Evolutionary conservation across 2,329 filamentous ascomycete genomes (phyloP).

Genomic region (Pleurostoma richardsiae): DNA sequence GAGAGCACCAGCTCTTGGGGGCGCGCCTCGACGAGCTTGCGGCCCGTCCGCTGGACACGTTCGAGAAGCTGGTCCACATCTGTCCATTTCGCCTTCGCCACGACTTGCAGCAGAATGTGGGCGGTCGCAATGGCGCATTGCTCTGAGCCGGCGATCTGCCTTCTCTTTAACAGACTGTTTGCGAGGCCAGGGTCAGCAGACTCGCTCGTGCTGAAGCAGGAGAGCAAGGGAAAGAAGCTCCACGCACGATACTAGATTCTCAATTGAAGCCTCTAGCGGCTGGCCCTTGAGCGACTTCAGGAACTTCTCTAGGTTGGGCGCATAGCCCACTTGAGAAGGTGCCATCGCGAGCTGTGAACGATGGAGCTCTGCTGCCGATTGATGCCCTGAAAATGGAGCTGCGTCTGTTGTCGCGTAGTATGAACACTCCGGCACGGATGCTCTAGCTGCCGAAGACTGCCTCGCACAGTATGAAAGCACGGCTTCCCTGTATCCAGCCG

Average conservation of each 20-base stretch:
- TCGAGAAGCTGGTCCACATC: slow-evolving; percentile 75
- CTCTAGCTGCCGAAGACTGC: too few species aligned
- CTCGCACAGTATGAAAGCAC: too few species aligned
- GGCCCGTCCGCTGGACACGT: slow-evolving; percentile 74
- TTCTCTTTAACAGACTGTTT: slow-evolving; percentile 74
- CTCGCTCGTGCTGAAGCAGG: not conserved
- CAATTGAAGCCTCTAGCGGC: slow-evolving; percentile 75
- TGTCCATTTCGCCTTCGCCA: slow-evolving; percentile 73
- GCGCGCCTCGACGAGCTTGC: slow-evolving; percentile 73
- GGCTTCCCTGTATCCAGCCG: too few species aligned
- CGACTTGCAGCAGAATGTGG: slow-evolving; percentile 80
- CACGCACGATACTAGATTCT: slow-evolving; percentile 74
- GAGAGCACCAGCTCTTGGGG: slow-evolving; percentile 88
- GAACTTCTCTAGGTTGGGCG: slow-evolving; percentile 73
- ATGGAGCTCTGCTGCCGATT: not conserved
- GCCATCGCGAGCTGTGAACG: slow-evolving; percentile 40
- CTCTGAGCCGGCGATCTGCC: slow-evolving; percentile 84
- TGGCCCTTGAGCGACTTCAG: slow-evolving; percentile 73
- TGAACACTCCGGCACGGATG: too few species aligned
- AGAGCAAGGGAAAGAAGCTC: slow-evolving; percentile 1
- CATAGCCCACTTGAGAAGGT: slow-evolving; percentile 47
- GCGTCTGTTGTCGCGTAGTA: too few species aligned
- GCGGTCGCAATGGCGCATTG: slow-evolving; percentile 89
- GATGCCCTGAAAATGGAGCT: too few species aligned
- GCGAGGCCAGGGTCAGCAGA: too few species aligned